Percentiles rank a stretch among this genome's conserved stretches.
phyloP scores from a whole-genome alignment of 768 basidiomycete species.

The Suillus tomentosus region DNA sequence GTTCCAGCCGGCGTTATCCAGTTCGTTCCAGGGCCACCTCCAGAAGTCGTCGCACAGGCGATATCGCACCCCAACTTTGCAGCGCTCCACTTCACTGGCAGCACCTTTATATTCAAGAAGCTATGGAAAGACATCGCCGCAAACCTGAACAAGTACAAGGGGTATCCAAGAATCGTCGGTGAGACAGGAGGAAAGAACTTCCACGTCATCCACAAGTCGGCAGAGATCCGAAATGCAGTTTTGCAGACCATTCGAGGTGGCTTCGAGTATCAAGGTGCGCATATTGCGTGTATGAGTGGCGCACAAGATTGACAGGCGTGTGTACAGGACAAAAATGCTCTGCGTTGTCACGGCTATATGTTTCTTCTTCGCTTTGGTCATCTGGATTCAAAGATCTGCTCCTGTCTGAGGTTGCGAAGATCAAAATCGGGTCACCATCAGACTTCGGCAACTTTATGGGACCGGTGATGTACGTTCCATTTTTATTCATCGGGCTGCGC shows the following conservation, averaged over 20 bases:
- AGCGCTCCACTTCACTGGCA: slow-evolving; percentile 95
- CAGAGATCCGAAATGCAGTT: slow-evolving; percentile 89
- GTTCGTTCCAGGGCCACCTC: slow-evolving; percentile 89
- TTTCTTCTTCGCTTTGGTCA: slow-evolving; percentile 85
- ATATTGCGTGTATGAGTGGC: slow-evolving; percentile 1
- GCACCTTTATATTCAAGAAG: slow-evolving; percentile 90
- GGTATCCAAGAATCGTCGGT: slow-evolving; percentile 94
- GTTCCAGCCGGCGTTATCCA: slow-evolving; percentile 95
- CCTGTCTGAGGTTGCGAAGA: slow-evolving; percentile 73
- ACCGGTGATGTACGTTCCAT: slow-evolving; percentile 79
- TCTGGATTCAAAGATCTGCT: slow-evolving; percentile 83
- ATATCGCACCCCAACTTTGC: slow-evolving; percentile 81
- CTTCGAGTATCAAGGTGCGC: slow-evolving; percentile 91
- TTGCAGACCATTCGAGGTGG: slow-evolving; percentile 83
- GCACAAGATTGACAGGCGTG: not conserved
- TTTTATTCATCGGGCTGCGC: not conserved
- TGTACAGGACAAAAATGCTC: slow-evolving; percentile 90
- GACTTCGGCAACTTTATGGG: slow-evolving; percentile 91
- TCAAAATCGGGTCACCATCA: slow-evolving; percentile 77
- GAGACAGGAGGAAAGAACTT: slow-evolving; percentile 99
- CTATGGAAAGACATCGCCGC: slow-evolving; percentile 94
- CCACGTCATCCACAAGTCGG: slow-evolving; percentile 87
- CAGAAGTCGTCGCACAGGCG: slow-evolving; percentile 82
- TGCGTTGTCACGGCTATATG: slow-evolving; percentile 88
- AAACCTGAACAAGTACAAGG: slow-evolving; percentile 85